Percentiles rank a stretch among this genome's conserved stretches.
These are phyloP conservation scores for Wickerhamia fluorescens DNA, from an alignment of 805 yeast genomes.

Conservation along the genomic window DNA sequence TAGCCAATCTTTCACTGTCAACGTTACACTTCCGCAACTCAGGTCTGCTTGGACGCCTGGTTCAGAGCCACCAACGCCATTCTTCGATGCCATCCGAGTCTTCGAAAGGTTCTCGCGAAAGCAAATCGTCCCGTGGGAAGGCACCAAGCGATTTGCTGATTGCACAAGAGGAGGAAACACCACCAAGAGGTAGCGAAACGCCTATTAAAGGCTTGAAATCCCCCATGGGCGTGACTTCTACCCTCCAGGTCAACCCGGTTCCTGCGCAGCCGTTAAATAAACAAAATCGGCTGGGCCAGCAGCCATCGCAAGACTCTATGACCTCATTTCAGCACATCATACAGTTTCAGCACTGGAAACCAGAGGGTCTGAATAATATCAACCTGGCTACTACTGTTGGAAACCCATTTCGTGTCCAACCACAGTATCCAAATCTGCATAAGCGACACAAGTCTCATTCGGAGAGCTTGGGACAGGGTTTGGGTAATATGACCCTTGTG, in stretches of 20 bases:
- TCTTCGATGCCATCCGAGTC: slow-evolving; percentile 35
- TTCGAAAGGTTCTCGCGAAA: neutral
- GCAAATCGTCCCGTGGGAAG: neutral
- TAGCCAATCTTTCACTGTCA: slow-evolving; percentile 40
- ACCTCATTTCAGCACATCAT: slow-evolving; percentile 43
- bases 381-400: slow-evolving; percentile 6
- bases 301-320: slow-evolving; percentile 38
- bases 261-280: slow-evolving; percentile 36
- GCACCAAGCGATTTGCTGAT: no score
- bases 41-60: slow-evolving; percentile 7
- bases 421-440: slow-evolving; percentile 13
- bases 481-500: no score
- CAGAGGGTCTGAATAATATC: slow-evolving; percentile 28
- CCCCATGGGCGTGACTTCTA: slow-evolving; percentile 22
- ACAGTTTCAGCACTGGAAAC: slow-evolving; percentile 55
- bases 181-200: slow-evolving; percentile 3
- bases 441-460: slow-evolving; percentile 31
- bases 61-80: slow-evolving; percentile 32
- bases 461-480: no score
- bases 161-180: neutral
- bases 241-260: slow-evolving; percentile 35
- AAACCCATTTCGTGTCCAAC: slow-evolving; percentile 7
- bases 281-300: slow-evolving; percentile 21
- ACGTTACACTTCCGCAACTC: slow-evolving; percentile 24
- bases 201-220: slow-evolving; percentile 6